Evolutionary conservation across 495 filamentous ascomycete species (phyloP).

Genomic region (Penicillium cosmopolitanum): DNA sequence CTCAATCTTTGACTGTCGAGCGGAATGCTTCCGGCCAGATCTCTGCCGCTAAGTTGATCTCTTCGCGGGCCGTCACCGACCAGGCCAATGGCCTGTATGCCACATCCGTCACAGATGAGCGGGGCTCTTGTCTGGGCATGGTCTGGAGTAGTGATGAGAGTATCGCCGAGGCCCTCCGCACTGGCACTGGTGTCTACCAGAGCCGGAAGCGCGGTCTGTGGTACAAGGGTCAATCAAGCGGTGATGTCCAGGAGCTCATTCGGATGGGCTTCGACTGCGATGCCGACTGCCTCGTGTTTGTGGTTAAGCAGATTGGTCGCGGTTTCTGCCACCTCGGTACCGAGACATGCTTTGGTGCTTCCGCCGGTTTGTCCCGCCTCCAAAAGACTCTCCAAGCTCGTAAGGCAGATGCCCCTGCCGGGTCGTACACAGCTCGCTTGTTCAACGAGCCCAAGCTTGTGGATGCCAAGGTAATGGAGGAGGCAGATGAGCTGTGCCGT

Average conservation of each 20-base stretch:
- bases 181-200: conserved; percentile 92
- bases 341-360: conserved; percentile 86
- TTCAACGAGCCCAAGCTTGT: conserved; percentile 90
- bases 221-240: conserved; percentile 95
- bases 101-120: conserved; percentile 86
- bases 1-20: conserved; percentile 68
- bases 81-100: conserved; percentile 81
- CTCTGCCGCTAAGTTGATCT: conserved; percentile 68
- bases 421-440: conserved; percentile 90
- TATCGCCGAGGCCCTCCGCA: conserved; percentile 80
- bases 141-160: conserved; percentile 95
- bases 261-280: conserved; percentile 89
- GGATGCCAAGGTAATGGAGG: conserved; percentile 96
- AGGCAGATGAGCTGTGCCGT: conserved; percentile 90
- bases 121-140: conserved; percentile 80
- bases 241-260: conserved; percentile 87
- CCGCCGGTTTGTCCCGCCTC: conserved; percentile 77
- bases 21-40: conserved; percentile 60
- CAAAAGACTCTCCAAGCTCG: conserved; percentile 81
- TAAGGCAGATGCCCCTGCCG: conserved; percentile 78
- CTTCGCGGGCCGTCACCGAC: conserved; percentile 73
- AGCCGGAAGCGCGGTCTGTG: conserved; percentile 92
- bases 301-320: conserved; percentile 83
- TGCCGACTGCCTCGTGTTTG: conserved; percentile 85
- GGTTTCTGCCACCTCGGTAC: conserved; percentile 96